Evolutionary conservation across 257 asterid genomes (phyloP).

Genomic region (Gentiana macrophylla): DNA sequence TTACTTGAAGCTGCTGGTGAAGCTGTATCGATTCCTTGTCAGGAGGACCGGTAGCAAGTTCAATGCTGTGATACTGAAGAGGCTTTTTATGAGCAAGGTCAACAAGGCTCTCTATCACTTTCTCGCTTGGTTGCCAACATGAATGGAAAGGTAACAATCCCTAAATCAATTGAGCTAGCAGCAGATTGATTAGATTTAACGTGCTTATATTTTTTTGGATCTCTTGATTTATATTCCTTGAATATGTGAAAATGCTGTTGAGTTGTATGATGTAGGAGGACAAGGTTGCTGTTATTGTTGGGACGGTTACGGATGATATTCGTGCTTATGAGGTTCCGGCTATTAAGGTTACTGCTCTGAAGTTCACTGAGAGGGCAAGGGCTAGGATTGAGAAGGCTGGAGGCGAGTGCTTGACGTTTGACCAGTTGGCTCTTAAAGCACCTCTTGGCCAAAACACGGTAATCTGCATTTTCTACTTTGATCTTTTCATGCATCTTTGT

Average conservation of each 20-base stretch:
- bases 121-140: slow-evolving; percentile 59
- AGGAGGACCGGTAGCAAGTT: slow-evolving; percentile 90
- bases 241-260: not conserved
- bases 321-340: slow-evolving; percentile 61
- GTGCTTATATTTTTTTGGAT: too few species aligned
- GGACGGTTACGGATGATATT: slow-evolving; percentile 66
- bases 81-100: slow-evolving; percentile 83
- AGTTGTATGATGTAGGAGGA: slow-evolving; percentile 37
- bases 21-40: slow-evolving; percentile 78
- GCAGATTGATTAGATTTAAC: too few species aligned
- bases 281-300: slow-evolving; percentile 78
- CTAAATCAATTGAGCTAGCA: not conserved
- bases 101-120: slow-evolving; percentile 81
- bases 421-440: slow-evolving; percentile 89
- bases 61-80: slow-evolving; percentile 71
- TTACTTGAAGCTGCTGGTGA: slow-evolving; percentile 62
- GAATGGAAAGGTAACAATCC: slow-evolving; percentile 50
- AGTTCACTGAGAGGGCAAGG: slow-evolving; percentile 82
- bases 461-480: not conserved
- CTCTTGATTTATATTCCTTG: too few species aligned
- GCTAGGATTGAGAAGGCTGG: slow-evolving; percentile 97
- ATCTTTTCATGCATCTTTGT: too few species aligned
- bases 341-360: slow-evolving; percentile 66
- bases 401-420: slow-evolving; percentile 88
- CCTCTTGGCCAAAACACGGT: slow-evolving; percentile 98